Percentiles rank a stretch among this genome's conserved stretches.
Evolutionary conservation across 1,139 yeast genomes (phyloP).

Genomic region (Protomyces lactucae-debilis): DNA sequence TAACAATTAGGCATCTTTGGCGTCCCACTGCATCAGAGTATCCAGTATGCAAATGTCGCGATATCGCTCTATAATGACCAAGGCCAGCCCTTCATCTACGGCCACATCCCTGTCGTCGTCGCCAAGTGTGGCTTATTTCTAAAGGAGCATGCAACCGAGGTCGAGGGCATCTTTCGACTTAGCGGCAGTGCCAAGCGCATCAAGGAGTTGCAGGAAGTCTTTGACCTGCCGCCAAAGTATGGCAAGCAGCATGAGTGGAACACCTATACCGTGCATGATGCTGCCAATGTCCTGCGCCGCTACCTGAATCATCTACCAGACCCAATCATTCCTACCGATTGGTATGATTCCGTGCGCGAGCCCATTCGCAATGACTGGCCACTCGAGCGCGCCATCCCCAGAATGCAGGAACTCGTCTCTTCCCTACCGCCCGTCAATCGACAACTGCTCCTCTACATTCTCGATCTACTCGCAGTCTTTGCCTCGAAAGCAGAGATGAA

Average conservation of each 20-base stretch:
- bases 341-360: constrained; percentile 73
- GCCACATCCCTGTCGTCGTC: constrained; percentile 80
- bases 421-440: constrained; percentile 64
- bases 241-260: constrained; percentile 89
- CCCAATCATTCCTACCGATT: constrained; percentile 75
- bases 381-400: constrained; percentile 35
- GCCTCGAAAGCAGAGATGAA: constrained; percentile 72
- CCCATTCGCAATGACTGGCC: constrained; percentile 43
- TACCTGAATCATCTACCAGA: constrained; percentile 85
- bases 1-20: constrained; percentile 60
- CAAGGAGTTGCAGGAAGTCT: constrained; percentile 74
- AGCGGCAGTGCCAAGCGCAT: constrained; percentile 89
- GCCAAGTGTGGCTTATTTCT: constrained; percentile 89
- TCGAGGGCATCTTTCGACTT: constrained; percentile 89
- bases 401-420: constrained; percentile 64
- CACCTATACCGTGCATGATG: constrained; percentile 95
- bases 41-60: constrained; percentile 68
- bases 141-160: constrained; percentile 60
- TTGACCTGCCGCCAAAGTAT: constrained; percentile 81
- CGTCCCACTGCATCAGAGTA: constrained; percentile 67
- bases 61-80: constrained; percentile 53
- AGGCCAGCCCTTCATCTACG: constrained; percentile 62
- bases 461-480: constrained; percentile 82
- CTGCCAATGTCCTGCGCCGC: constrained; percentile 82
- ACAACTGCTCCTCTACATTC: constrained; percentile 78